These are phyloP conservation scores for Heimioporus sp. DNA, from an alignment of 768 basidiomycete species.

Conservation along the genomic window DNA sequence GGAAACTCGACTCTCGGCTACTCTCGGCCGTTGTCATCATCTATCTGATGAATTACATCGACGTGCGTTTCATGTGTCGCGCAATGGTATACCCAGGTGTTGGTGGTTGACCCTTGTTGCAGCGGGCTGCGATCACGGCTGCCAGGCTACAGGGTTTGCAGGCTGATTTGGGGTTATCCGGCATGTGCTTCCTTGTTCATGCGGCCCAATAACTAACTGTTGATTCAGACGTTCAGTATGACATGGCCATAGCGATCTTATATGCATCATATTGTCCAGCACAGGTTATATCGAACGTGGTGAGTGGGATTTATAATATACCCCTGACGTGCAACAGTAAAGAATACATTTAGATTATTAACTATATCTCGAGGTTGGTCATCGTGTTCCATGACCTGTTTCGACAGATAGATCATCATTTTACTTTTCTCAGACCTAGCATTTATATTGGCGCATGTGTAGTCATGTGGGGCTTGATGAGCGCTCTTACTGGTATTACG, in stretches of 20 bases:
- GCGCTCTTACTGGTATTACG: constrained; percentile 60
- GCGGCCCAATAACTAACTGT: background rate
- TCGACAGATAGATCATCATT: background rate
- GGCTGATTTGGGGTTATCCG: constrained; percentile 45
- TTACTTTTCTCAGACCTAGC: constrained; percentile 44
- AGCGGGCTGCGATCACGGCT: constrained; percentile 52
- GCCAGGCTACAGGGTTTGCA: constrained; percentile 52
- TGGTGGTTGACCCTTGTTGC: background rate
- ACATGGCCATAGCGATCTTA: constrained; percentile 50
- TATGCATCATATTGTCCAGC: constrained; percentile 63
- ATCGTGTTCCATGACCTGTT: background rate
- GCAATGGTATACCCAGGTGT: background rate
- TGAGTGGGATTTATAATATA: background rate
- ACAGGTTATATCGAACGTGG: constrained; percentile 37
- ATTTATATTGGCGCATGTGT: constrained; percentile 61
- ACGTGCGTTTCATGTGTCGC: constrained; percentile 36
- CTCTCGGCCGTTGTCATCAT: constrained; percentile 58
- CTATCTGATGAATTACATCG: constrained; percentile 67
- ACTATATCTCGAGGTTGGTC: constrained; percentile 47
- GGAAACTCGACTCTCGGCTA: constrained; percentile 54
- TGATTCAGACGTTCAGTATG: constrained; percentile 50
- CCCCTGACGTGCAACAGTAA: background rate
- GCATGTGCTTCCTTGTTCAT: constrained; percentile 20
- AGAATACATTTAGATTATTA: constrained; percentile 42
- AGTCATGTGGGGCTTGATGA: constrained; percentile 62